Evolutionary conservation across 2,329 filamentous ascomycete species (phyloP).

Genomic region (Colletotrichum somersetense): DNA sequence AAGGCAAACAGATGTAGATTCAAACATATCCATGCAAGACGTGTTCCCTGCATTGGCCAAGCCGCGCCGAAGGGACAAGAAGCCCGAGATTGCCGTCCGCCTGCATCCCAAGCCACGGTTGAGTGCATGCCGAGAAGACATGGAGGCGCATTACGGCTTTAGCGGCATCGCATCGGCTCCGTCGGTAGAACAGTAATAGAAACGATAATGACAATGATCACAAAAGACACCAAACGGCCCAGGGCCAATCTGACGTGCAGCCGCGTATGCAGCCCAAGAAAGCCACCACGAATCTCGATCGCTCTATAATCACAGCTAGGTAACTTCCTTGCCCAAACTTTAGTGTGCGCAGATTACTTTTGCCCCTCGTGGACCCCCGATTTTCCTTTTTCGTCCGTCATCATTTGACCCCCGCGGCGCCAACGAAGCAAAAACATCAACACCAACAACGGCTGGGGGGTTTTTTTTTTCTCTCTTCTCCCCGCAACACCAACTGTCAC

Average conservation of each 20-base stretch:
- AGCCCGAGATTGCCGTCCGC: slow-evolving; percentile 2
- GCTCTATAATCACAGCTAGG: not conserved
- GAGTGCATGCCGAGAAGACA: slow-evolving; percentile 14
- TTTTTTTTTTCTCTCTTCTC: not conserved
- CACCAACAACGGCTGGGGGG: not conserved
- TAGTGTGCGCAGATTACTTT: not conserved
- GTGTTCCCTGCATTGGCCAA: not conserved
- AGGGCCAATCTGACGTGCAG: slow-evolving; percentile 40
- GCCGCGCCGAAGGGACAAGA: not conserved
- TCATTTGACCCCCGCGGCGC: slow-evolving; percentile 37
- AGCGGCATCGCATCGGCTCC: not conserved
- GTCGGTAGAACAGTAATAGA: no score
- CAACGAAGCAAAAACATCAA: not conserved
- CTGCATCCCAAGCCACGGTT: not conserved
- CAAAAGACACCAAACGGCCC: not conserved
- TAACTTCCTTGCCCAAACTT: not conserved
- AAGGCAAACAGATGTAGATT: no score
- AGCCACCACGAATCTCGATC: slow-evolving; percentile 31
- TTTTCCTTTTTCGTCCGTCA: not conserved
- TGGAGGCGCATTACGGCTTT: slow-evolving; percentile 13
- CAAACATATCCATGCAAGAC: not conserved
- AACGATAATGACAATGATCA: no score
- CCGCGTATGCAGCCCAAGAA: slow-evolving; percentile 25
- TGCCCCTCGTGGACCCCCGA: slow-evolving; percentile 18
- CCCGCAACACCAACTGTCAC: slow-evolving; percentile 13